Evolutionary conservation across 192 early-diverging fungal genomes (phyloP), one percentile per base, ranked within the genome.

Genomic region (Coemansia reversa): DNA sequence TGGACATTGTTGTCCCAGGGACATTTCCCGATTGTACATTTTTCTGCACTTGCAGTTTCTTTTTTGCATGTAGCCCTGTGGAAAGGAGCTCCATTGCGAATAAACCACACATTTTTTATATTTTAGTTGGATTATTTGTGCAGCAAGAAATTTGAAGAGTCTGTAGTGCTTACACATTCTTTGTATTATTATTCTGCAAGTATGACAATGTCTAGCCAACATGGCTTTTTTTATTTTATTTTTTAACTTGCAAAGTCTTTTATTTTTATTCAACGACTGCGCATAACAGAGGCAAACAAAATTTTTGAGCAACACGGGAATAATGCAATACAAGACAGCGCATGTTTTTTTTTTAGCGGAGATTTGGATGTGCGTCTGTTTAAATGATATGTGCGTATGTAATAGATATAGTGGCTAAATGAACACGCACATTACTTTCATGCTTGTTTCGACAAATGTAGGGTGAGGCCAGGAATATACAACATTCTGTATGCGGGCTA

Each of bases 401-500:
- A 18, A 55, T 63, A 19, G 23, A 16, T 51, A 45, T 63, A 55
- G 52, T 55, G 62, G 9, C 62, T 54, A 47, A 63, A 47, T 42
- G 32, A 53, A 39, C 11, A 11, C 18, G 3, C 39, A 16, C 12
- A 45, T 4, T 25, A 12, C 22, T 24, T 14, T 1, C 24, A 29
- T 54, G 22, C 6, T 60, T 50, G 47, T 12, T 29, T 65, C 11
- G 11, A 51, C 18, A 27, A 60, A 47, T 59, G 32, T 81, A 88
- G 87, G 62, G 65, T 63, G 55, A 79, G 83, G 33, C 77, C 85
- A 4, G 85, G 87, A n/a, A 81, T 88, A 0, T 69, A 85, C 30
- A 81, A 86, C 52, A 71, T 85, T 19, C 72, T 95, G 54, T 96
- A 96, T 79, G 85, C 84, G 2, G 65, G 66, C 14, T 85, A 89